These are phyloP conservation scores for Podila epigama DNA, from an alignment of 192 early-diverging fungal species.

Conservation along the genomic window DNA sequence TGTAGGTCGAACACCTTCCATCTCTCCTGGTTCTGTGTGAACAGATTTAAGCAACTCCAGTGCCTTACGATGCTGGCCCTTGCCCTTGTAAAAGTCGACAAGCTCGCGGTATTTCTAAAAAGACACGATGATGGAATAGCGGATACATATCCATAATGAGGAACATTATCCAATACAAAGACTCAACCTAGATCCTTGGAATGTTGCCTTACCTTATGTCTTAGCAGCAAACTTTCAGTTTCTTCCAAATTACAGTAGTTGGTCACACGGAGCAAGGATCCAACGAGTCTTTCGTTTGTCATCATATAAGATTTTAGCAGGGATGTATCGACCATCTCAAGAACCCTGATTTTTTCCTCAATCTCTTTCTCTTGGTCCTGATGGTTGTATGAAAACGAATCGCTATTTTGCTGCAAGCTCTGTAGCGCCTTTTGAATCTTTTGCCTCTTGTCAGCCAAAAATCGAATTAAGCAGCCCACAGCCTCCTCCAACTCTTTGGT, in stretches of 20 bases:
- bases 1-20: constrained; percentile 70
- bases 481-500: constrained; percentile 66
- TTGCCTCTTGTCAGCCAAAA: constrained; percentile 86
- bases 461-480: constrained; percentile 78
- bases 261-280: constrained; percentile 86
- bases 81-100: constrained; percentile 93
- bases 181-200: background rate
- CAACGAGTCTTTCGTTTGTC: constrained; percentile 85
- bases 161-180: background rate
- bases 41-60: constrained; percentile 79
- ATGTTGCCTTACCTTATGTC: constrained; percentile 67
- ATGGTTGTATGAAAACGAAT: constrained; percentile 27
- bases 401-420: constrained; percentile 19
- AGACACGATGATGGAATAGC: background rate
- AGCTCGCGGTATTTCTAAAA: constrained; percentile 81
- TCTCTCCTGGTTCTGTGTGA: constrained; percentile 54
- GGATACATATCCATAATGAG: background rate
- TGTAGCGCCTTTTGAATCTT: constrained; percentile 67
- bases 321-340: constrained; percentile 87
- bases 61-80: constrained; percentile 89
- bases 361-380: constrained; percentile 48
- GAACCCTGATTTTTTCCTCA: constrained; percentile 41
- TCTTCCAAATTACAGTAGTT: constrained; percentile 91
- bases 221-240: constrained; percentile 79
- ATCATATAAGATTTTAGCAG: constrained; percentile 90